Base-by-base conservation (phyloP, 23 red algal species). In the Agarophyton chilense region DNA sequence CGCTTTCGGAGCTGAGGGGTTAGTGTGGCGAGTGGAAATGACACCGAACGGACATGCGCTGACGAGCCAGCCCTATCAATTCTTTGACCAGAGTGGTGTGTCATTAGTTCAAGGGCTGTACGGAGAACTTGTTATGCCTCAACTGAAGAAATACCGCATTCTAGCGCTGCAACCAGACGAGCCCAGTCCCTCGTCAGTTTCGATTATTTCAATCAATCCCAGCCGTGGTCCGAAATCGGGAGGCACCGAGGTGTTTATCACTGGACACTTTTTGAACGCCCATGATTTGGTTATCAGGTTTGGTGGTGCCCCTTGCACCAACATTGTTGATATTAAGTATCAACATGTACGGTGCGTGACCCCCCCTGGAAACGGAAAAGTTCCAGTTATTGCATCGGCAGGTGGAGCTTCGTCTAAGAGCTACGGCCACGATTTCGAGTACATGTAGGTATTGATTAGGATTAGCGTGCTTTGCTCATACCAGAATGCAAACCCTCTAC, bases 101-200 rank as follows among this genome's bases (percentile, higher is more conserved):
- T 52, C 77, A 36, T 33, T 92, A 22, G 52, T 49, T 35, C 38
- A 79, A 52, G 67, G 52, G 11, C 78, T 65, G 33, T 72, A 84
- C 49, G 89, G 89, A 32, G 89, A 75, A 26, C 61, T 92, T 57
- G 67, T 92, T 19, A 92, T 92, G 89, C 89, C 89, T 78, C 76
- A 84, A 61, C 39, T 92, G 77, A 84, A 84, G 35, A 68, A 84
- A 54, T 71, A 82, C 31, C 56, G 44, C 19, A 49, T 92, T 26
- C 61, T 92, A 24, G 65, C 65, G 33, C 46, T 92, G 78, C 29
- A 31, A 50, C 21, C 89, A 7, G 78, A 64, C 9, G 77, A 76
- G 36, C 54, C 39, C 4, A 55, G 54, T 17, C 77, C 76, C 16
- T 0, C 17, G 47, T 22, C 29, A 10, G 38, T 84, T 42, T 58